These are phyloP conservation scores for Linnemannia elongata DNA, from an alignment of 192 early-diverging fungal genomes.

Conservation along the genomic window DNA sequence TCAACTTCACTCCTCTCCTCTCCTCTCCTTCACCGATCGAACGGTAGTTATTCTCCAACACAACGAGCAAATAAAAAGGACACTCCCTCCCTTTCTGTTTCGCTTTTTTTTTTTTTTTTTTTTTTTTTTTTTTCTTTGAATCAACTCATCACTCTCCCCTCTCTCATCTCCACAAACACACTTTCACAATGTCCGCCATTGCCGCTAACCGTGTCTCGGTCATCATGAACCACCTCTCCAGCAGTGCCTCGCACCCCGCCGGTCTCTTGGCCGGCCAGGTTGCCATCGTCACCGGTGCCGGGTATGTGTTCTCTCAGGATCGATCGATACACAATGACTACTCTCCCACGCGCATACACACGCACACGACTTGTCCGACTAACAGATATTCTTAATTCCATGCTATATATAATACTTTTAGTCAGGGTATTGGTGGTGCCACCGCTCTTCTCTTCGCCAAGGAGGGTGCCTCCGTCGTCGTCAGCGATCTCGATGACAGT, in stretches of 20 bases:
- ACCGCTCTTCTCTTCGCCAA: conserved; percentile 89
- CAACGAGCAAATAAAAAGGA: not conserved
- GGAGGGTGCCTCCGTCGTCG: conserved; percentile 89
- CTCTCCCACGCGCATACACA: not conserved
- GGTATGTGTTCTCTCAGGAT: conserved; percentile 41
- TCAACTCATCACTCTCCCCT: conserved; percentile 4
- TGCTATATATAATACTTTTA: conserved; percentile 9
- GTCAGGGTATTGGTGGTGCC: conserved; percentile 86
- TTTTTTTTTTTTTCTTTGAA: too few relatives aligned
- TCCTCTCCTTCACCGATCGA: not conserved
- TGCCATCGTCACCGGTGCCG: conserved; percentile 73
- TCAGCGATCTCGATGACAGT: conserved; percentile 88
- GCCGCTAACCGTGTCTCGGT: conserved; percentile 22
- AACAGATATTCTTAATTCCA: not conserved
- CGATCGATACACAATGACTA: not conserved
- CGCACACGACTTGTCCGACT: not conserved
- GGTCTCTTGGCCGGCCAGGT: conserved; percentile 71
- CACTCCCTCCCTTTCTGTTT: not conserved
- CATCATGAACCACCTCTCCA: conserved; percentile 39
- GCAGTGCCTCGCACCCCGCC: conserved; percentile 58
- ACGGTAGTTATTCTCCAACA: not conserved
- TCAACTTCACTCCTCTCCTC: not conserved
- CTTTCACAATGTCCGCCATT: conserved; percentile 18
- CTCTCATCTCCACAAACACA: not conserved
- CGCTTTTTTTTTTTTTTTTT: not conserved